phyloP scores from a whole-genome alignment of 345 rosid species.

The Ceriops tagal region DNA sequence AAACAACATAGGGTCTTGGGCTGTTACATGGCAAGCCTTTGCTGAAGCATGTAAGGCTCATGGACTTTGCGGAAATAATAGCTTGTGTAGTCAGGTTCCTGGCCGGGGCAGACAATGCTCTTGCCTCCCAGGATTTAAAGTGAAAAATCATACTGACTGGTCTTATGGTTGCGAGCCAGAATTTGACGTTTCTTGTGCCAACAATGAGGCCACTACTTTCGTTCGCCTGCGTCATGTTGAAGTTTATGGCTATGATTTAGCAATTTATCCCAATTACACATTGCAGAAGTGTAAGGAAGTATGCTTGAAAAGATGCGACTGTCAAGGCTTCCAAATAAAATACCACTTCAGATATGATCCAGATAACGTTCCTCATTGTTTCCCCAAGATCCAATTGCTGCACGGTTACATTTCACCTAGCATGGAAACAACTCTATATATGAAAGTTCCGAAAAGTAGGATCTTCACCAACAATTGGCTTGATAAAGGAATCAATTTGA shows the following conservation, averaged over 20 bases:
- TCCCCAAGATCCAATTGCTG: slow-evolving; percentile 3
- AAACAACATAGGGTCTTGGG: slow-evolving; percentile 15
- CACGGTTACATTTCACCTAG: slow-evolving; percentile 1
- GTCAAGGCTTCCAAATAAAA: neutral
- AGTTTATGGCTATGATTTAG: slow-evolving; percentile 15
- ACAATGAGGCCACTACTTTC: slow-evolving; percentile 7
- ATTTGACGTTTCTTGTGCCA: slow-evolving; percentile 16
- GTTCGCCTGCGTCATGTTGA: slow-evolving; percentile 10
- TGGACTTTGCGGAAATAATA: slow-evolving; percentile 38
- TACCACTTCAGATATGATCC: neutral
- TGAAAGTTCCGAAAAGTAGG: slow-evolving; percentile 6
- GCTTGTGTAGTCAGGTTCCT: slow-evolving; percentile 24
- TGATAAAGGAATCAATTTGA: neutral
- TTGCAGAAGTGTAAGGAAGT: neutral
- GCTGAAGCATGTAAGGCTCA: slow-evolving; percentile 19
- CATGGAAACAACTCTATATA: neutral
- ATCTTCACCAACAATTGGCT: neutral
- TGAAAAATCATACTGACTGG: slow-evolving; percentile 24
- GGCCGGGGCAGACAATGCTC: slow-evolving; percentile 24
- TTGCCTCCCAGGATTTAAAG: slow-evolving; percentile 31
- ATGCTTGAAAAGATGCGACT: slow-evolving; percentile 13
- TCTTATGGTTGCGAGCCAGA: slow-evolving; percentile 29
- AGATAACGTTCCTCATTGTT: slow-evolving; percentile 6
- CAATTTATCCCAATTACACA: neutral
- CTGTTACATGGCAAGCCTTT: slow-evolving; percentile 29